phyloP scores from a whole-genome alignment of 2,329 filamentous ascomycete species.

The Claviceps lovelessii region DNA sequence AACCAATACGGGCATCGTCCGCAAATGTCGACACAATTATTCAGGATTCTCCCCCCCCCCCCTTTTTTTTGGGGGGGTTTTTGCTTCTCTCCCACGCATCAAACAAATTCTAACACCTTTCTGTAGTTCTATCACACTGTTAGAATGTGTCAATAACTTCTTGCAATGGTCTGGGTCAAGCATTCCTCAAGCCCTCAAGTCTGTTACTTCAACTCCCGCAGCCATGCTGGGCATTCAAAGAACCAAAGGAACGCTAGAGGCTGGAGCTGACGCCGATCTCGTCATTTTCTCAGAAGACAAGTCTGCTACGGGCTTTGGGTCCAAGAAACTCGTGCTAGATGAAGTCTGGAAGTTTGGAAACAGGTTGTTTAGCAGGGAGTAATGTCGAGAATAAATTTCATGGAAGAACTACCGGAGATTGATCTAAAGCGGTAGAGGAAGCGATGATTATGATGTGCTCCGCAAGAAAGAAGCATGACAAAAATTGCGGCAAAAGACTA shows the following conservation, averaged over 20 bases:
- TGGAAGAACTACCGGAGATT: not conserved
- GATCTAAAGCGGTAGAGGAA: not conserved
- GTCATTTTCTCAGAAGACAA: conserved; percentile 48
- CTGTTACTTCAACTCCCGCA: conserved; percentile 65
- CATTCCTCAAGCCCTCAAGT: conserved; percentile 53
- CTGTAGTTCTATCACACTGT: conserved; percentile 50
- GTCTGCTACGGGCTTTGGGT: conserved; percentile 21
- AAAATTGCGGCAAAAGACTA: not conserved
- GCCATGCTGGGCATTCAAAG: conserved; percentile 56
- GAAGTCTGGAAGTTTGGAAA: conserved; percentile 70
- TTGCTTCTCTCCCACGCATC: no score
- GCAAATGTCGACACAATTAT: no score
- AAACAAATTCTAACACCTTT: conserved; percentile 3
- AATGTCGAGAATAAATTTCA: not conserved
- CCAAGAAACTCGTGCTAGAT: conserved; percentile 46
- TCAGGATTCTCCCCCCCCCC: no score
- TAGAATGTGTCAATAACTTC: conserved; percentile 75
- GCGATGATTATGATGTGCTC: not conserved
- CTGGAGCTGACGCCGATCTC: conserved; percentile 54
- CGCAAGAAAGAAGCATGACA: not conserved
- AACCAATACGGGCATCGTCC: not conserved
- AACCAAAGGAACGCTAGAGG: conserved; percentile 50
- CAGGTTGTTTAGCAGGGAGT: conserved; percentile 25
- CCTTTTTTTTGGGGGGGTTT: no score
- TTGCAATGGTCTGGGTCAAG: conserved; percentile 56